Base-by-base conservation (phyloP, 1,139 yeast species). In the Debaryomyces coudertii region DNA sequence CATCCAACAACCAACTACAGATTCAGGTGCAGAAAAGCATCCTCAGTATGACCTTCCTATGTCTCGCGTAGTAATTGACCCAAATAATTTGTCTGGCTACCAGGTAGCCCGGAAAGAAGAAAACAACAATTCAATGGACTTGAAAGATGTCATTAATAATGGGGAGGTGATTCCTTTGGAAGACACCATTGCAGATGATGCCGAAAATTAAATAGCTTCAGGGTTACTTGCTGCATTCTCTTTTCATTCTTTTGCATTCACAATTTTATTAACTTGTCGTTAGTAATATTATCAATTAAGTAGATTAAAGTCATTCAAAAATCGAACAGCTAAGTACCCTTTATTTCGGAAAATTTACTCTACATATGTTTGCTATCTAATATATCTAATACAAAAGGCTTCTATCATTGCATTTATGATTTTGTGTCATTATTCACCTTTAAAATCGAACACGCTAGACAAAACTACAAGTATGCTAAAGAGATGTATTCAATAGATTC, bases 381-480 rank as follows among this genome's bases (percentile, higher is more conserved):
- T 36, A 8, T 11, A 36, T 36, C n/a, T 15, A 27, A 36, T 36
- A 25, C 31, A 14, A 7, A 15, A 36, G 16, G 40, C 40, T 36
- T n/a, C 15, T 4, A 18, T 11, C n/a, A 2, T 29, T 25, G n/a
- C 7, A 35, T 11, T 14, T 9, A 5, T 9, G 30, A 9, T 28
- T 38, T 38, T 38, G 41, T 38, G 41, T 38, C 41, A 38, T 14
- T 28, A 16, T 27, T 29, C 24, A 11, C 2, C 31, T 24, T 16
- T 15, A 28, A 28, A 38, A 38, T 16, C 35, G 35, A 38, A 38
- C 41, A 38, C 41, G 41, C 35, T 28, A 18, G 33, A 20, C 41
- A 20, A 16, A 38, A 20, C 41, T 18, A 14, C 7, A 25, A n/a
- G 6, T 11, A n/a, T 22, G 5, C 12, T 6, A 7, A 33, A 20